These are phyloP conservation scores for Cryptococcus neoformans DNA, from an alignment of 1,284 basidiomycete species.

Conservation along the genomic window DNA sequence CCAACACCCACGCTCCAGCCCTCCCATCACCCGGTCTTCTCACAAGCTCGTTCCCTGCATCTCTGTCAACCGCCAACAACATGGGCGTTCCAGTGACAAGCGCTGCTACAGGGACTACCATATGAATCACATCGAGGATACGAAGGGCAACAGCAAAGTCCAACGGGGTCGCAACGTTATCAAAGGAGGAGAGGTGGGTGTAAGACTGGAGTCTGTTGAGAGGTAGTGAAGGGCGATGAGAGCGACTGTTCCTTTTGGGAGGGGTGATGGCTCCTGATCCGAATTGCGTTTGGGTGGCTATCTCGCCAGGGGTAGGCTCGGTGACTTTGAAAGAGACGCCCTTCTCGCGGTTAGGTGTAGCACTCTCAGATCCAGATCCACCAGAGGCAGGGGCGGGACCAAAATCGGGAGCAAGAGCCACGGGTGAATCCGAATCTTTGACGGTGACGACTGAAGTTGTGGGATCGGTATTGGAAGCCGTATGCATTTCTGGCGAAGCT, in stretches of 20 bases:
- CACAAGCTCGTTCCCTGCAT: conserved; percentile 52
- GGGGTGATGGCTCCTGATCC: conserved; percentile 12
- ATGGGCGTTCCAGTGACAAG: conserved; percentile 78
- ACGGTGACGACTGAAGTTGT: not conserved
- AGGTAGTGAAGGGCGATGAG: conserved; percentile 46
- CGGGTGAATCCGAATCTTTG: not conserved
- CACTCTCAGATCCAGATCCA: conserved; percentile 5
- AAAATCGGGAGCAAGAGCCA: not conserved
- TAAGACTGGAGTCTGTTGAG: conserved; percentile 55
- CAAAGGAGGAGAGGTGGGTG: conserved; percentile 26
- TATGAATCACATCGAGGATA: conserved; percentile 66
- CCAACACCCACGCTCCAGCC: conserved; percentile 33
- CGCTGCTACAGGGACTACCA: conserved; percentile 67
- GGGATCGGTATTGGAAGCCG: not conserved
- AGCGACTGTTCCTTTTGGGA: conserved; percentile 18
- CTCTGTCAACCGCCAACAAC: conserved; percentile 69
- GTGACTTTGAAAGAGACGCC: conserved; percentile 37
- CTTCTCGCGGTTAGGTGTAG: conserved; percentile 11
- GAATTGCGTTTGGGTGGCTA: conserved; percentile 6
- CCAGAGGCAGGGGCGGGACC: not conserved
- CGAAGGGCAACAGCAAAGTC: conserved; percentile 75
- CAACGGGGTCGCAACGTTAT: conserved; percentile 56
- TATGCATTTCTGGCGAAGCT: not conserved
- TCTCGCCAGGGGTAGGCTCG: conserved; percentile 22
- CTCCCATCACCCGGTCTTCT: conserved; percentile 49